These are phyloP conservation scores for Colletotrichum sp. DNA, from an alignment of 2,329 filamentous ascomycete species.

Conservation along the genomic window DNA sequence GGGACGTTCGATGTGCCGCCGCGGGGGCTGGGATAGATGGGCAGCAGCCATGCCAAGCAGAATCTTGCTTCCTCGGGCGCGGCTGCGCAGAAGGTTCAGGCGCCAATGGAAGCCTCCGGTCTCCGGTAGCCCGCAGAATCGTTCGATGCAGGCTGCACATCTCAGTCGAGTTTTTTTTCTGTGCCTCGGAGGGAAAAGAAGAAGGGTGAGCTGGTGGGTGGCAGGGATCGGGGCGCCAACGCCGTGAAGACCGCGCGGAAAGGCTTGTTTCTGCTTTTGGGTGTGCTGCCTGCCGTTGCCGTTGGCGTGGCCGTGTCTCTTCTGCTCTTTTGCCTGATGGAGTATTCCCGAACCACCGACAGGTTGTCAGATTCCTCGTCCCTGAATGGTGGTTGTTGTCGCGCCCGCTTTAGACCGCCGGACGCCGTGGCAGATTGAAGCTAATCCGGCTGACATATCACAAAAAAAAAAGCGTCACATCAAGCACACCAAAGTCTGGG, in stretches of 20 bases:
- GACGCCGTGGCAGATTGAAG: conserved; percentile 1
- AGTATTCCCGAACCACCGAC: not conserved
- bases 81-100: not conserved
- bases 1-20: not conserved
- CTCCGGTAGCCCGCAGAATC: conserved; percentile 12
- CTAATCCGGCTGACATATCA: not conserved
- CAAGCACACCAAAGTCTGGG: not conserved
- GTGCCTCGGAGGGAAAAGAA: not conserved
- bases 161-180: conserved; percentile 7
- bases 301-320: not conserved
- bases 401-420: not conserved
- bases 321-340: not conserved
- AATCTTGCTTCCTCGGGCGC: not conserved
- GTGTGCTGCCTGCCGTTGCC: not conserved
- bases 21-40: not conserved
- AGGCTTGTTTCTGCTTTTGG: not conserved
- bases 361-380: not conserved
- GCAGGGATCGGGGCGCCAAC: not conserved
- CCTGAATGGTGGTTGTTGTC: not conserved
- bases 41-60: not conserved
- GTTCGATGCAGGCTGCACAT: conserved; percentile 15
- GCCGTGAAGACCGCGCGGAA: not conserved
- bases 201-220: not conserved
- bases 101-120: not conserved
- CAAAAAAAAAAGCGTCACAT: not conserved